phyloP scores from a whole-genome alignment of 257 asterid genomes.

The Gynochthodes officinalis region DNA sequence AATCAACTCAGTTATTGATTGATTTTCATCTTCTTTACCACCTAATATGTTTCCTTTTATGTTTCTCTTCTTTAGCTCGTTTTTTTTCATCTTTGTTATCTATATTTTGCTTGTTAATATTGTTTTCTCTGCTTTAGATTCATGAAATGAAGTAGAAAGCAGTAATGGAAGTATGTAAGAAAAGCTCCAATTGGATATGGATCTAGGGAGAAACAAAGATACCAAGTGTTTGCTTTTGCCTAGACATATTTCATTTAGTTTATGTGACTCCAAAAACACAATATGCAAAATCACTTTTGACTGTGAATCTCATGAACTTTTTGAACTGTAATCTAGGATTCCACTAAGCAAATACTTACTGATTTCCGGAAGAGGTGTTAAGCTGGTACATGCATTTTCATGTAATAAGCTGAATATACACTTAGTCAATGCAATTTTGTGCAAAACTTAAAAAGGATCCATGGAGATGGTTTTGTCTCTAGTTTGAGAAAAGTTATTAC shows the following conservation, averaged over 20 bases:
- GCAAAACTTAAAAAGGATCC: not conserved
- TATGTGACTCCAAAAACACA: too few relatives aligned
- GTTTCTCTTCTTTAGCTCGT: not conserved
- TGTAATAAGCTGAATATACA: not conserved
- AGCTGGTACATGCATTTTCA: not conserved
- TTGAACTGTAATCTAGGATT: not conserved
- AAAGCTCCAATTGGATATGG: not conserved
- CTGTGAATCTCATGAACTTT: not conserved
- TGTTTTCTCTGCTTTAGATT: conserved; percentile 7
- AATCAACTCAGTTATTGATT: not conserved
- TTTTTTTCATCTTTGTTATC: not conserved
- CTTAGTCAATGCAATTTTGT: not conserved
- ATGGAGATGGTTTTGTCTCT: not conserved
- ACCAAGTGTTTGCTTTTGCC: not conserved
- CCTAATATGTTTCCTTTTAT: not conserved
- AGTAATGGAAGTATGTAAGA: not conserved
- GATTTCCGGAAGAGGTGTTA: not conserved
- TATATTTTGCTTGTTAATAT: not conserved
- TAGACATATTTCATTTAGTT: not conserved
- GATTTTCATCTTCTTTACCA: not conserved
- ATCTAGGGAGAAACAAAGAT: not conserved
- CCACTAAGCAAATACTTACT: not conserved
- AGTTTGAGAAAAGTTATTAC: not conserved
- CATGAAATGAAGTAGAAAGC: not conserved
- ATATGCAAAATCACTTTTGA: too few relatives aligned